phyloP scores from a whole-genome alignment of 2,329 filamentous ascomycete species.

The Pseudocercospora macadamiae region DNA sequence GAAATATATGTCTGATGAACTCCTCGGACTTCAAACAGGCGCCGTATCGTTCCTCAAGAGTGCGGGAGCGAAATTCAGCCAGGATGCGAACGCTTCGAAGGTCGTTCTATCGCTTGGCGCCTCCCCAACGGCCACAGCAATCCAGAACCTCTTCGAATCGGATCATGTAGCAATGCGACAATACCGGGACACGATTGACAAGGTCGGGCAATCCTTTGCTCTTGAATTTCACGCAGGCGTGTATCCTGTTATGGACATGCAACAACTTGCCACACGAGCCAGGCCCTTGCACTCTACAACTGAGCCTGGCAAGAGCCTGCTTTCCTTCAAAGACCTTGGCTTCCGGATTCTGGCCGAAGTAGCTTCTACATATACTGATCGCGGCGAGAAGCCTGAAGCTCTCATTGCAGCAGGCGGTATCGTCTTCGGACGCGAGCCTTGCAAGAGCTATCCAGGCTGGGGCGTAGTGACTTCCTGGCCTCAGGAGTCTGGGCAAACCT shows the following conservation, averaged over 20 bases:
- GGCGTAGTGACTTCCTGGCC: slow-evolving; percentile 68
- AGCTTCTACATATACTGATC: slow-evolving; percentile 66
- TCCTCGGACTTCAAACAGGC: slow-evolving; percentile 56
- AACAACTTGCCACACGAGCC: slow-evolving; percentile 75
- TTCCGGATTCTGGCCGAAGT: slow-evolving; percentile 73
- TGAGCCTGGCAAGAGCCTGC: slow-evolving; percentile 32
- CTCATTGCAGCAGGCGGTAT: slow-evolving; percentile 70
- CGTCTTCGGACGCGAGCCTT: slow-evolving; percentile 73
- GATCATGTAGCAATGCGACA: slow-evolving; percentile 42
- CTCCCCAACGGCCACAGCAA: slow-evolving; percentile 71
- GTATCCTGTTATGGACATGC: slow-evolving; percentile 75
- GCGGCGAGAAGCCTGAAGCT: slow-evolving; percentile 62
- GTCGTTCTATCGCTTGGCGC: slow-evolving; percentile 72
- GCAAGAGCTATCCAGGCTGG: slow-evolving; percentile 71
- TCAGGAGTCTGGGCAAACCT: slow-evolving; percentile 34
- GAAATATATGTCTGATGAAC: slow-evolving; percentile 61
- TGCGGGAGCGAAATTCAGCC: slow-evolving; percentile 21
- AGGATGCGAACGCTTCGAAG: slow-evolving; percentile 28
- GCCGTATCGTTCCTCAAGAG: slow-evolving; percentile 40
- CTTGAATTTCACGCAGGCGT: slow-evolving; percentile 77
- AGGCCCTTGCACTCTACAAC: slow-evolving; percentile 43
- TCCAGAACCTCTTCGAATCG: slow-evolving; percentile 59
- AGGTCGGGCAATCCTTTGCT: slow-evolving; percentile 38
- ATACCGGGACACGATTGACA: slow-evolving; percentile 39
- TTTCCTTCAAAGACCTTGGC: slow-evolving; percentile 61